Evolutionary conservation across 106 monocot genomes (phyloP).

Genomic region (Vanilla planifolia): DNA sequence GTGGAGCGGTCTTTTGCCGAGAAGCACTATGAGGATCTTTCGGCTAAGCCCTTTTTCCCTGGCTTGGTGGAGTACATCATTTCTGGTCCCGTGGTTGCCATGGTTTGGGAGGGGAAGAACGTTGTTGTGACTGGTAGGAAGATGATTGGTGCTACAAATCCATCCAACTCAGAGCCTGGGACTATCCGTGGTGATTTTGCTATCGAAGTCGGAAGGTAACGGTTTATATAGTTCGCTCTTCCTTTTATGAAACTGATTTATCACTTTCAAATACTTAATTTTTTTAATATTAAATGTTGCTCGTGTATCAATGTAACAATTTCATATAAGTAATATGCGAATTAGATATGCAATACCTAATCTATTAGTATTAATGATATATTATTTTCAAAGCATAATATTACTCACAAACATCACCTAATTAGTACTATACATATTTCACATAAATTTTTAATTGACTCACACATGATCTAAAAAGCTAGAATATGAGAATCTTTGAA

Average conservation of each 20-base stretch:
- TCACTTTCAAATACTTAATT: not conserved
- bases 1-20: conserved; percentile 84
- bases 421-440: too few relatives aligned
- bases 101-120: conserved; percentile 94
- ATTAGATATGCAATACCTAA: too few relatives aligned
- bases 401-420: too few relatives aligned
- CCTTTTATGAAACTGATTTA: not conserved
- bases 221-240: not conserved
- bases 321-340: too few relatives aligned
- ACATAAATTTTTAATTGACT: too few relatives aligned
- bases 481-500: too few relatives aligned
- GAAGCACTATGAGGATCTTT: conserved; percentile 89
- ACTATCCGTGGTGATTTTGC: conserved; percentile 90
- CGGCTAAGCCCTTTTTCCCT: conserved; percentile 80
- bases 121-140: conserved; percentile 80
- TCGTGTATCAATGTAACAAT: too few relatives aligned
- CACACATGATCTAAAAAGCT: too few relatives aligned
- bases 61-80: conserved; percentile 90
- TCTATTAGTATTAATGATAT: too few relatives aligned
- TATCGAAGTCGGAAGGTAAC: conserved; percentile 73
- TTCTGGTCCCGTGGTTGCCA: conserved; percentile 93
- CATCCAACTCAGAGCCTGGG: conserved; percentile 70
- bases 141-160: conserved; percentile 90
- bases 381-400: too few relatives aligned
- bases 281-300: not conserved